Evolutionary conservation across 495 filamentous ascomycete species (phyloP).

Genomic region (Talaromyces trachyspermus): DNA sequence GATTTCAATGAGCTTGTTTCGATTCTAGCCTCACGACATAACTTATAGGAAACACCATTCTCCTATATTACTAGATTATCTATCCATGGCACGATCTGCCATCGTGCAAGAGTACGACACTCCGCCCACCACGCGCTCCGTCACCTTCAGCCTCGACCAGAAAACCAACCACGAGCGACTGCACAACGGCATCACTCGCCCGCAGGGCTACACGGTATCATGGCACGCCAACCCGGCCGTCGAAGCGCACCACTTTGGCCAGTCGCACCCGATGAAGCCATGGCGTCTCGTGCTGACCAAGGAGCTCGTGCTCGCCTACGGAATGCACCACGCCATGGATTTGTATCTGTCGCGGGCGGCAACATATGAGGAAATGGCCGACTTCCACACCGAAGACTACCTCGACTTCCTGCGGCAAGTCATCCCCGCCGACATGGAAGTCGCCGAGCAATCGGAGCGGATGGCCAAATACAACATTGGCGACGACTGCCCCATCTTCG

Average conservation of each 20-base stretch:
- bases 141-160: slow-evolving; percentile 55
- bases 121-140: slow-evolving; percentile 42
- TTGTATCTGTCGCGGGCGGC: slow-evolving; percentile 75
- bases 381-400: slow-evolving; percentile 85
- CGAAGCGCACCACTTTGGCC: slow-evolving; percentile 92
- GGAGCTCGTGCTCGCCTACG: slow-evolving; percentile 85
- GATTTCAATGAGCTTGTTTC: too few species aligned
- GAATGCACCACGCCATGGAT: slow-evolving; percentile 94
- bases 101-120: slow-evolving; percentile 66
- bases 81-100: slow-evolving; percentile 35
- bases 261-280: slow-evolving; percentile 96
- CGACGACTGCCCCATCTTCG: slow-evolving; percentile 93
- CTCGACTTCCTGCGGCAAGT: slow-evolving; percentile 66
- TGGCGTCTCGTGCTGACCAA: slow-evolving; percentile 96
- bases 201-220: slow-evolving; percentile 86
- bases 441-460: slow-evolving; percentile 32
- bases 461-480: slow-evolving; percentile 69
- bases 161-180: slow-evolving; percentile 61
- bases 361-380: slow-evolving; percentile 75
- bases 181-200: slow-evolving; percentile 65
- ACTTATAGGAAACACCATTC: too few species aligned
- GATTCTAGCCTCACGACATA: too few species aligned
- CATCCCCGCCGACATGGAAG: slow-evolving; percentile 39
- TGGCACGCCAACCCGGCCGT: slow-evolving; percentile 95
- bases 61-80: neutral